These are phyloP conservation scores for Cutaneotrichosporon dermatis DNA, from an alignment of 1,284 basidiomycete species.

Conservation along the genomic window DNA sequence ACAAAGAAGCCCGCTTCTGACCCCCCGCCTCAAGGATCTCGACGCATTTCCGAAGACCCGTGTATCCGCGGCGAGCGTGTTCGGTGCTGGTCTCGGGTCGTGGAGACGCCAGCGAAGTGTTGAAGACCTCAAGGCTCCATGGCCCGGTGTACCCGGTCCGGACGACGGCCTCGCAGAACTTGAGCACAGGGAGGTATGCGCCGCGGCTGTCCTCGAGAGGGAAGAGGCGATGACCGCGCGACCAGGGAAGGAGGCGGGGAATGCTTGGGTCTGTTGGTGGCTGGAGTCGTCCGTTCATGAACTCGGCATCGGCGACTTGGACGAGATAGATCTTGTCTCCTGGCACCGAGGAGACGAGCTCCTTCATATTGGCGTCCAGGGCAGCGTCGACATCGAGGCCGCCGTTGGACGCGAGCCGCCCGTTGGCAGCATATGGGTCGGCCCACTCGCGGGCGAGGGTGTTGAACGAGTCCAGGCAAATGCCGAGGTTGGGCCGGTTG, in stretches of 20 bases:
- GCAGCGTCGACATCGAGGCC: neutral
- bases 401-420: neutral
- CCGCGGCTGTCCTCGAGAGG: conserved; percentile 1
- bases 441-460: conserved; percentile 6
- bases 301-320: conserved; percentile 8
- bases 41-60: neutral
- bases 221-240: conserved; percentile 1
- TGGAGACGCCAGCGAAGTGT: neutral
- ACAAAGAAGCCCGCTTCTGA: too few species aligned
- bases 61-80: neutral
- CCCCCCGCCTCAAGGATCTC: neutral
- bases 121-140: conserved; percentile 12
- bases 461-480: conserved; percentile 13
- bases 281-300: neutral
- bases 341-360: neutral
- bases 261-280: neutral
- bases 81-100: neutral
- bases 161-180: conserved; percentile 1
- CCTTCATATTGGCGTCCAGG: neutral
- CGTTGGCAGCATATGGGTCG: neutral
- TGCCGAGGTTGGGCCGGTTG: conserved; percentile 9
- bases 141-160: conserved; percentile 1
- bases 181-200: conserved; percentile 7
- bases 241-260: conserved; percentile 2
- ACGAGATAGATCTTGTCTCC: conserved; percentile 1